A percentile compares a stretch with the other conserved stretches of the same genome.
Evolutionary conservation across 2,329 filamentous ascomycete species (phyloP).

Genomic region (Neonectria magnoliae): DNA sequence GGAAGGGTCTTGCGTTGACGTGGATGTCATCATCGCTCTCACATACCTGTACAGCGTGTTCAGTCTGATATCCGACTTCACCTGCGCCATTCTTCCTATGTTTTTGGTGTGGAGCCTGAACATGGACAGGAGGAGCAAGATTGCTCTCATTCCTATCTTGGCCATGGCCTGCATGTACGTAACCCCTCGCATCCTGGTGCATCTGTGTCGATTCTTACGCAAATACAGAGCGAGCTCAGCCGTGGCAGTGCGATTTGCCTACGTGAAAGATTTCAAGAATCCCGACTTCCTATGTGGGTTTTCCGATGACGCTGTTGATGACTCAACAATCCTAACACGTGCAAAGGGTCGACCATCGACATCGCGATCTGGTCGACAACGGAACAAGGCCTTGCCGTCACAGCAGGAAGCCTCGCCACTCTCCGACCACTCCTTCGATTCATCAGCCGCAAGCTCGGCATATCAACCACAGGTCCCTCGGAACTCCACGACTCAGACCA

Average conservation of each 20-base stretch:
- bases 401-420: slow-evolving; percentile 58
- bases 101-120: slow-evolving; percentile 65
- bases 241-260: slow-evolving; percentile 54
- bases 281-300: slow-evolving; percentile 56
- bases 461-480: slow-evolving; percentile 36
- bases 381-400: slow-evolving; percentile 59
- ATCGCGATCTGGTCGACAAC: slow-evolving; percentile 61
- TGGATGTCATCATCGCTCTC: slow-evolving; percentile 59
- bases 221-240: slow-evolving; percentile 54
- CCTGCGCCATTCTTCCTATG: slow-evolving; percentile 61
- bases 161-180: slow-evolving; percentile 64
- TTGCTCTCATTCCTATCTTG: slow-evolving; percentile 62
- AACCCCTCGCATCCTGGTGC: neutral
- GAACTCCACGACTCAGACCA: slow-evolving; percentile 31
- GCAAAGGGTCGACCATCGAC: slow-evolving; percentile 49
- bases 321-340: slow-evolving; percentile 12
- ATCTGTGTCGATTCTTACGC: slow-evolving; percentile 19
- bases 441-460: slow-evolving; percentile 46
- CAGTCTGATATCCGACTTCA: slow-evolving; percentile 61
- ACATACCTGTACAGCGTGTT: slow-evolving; percentile 63
- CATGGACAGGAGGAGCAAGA: slow-evolving; percentile 62
- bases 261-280: slow-evolving; percentile 49
- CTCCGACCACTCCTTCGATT: slow-evolving; percentile 55
- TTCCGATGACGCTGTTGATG: neutral
- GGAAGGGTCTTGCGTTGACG: slow-evolving; percentile 50